phyloP scores from a whole-genome alignment of 139 green algal genomes.

The Ostreobium quekettii region DNA sequence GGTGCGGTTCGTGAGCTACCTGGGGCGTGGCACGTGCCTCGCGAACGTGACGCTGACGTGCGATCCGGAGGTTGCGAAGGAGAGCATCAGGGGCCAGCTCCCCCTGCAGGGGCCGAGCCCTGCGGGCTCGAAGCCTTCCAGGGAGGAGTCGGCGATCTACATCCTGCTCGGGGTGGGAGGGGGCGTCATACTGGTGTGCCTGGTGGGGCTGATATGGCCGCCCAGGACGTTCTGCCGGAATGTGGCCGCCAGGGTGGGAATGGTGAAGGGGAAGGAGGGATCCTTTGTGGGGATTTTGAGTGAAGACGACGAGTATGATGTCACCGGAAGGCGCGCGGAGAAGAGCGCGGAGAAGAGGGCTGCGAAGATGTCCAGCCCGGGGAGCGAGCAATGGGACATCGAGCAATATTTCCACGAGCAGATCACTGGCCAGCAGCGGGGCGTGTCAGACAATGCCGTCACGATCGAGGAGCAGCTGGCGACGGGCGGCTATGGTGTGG shows the following conservation, averaged over 20 bases:
- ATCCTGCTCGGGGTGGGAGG: not conserved
- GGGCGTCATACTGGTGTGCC: not conserved
- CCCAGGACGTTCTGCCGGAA: not conserved
- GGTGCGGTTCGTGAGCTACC: not conserved
- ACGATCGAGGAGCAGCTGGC: not conserved
- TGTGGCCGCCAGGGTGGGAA: not conserved
- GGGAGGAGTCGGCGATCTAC: not conserved
- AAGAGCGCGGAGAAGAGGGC: not conserved
- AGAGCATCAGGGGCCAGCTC: too few species aligned
- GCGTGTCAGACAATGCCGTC: not conserved
- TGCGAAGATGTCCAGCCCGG: not conserved
- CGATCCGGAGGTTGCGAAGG: not conserved
- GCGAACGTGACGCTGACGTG: not conserved
- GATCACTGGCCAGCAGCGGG: not conserved
- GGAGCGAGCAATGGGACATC: not conserved
- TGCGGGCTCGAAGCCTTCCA: not conserved
- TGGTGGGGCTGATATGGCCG: not conserved
- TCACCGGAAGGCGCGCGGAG: too few species aligned
- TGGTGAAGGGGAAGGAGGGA: too few species aligned
- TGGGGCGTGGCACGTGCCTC: not conserved
- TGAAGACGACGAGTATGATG: too few species aligned
- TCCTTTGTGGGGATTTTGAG: too few species aligned
- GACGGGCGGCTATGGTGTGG: slow-evolving; percentile 23
- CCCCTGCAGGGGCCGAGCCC: too few species aligned
- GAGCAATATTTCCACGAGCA: not conserved